Conservation (phyloP, 768 basidiomycete genomes). For the Russula olivacea region DNA sequence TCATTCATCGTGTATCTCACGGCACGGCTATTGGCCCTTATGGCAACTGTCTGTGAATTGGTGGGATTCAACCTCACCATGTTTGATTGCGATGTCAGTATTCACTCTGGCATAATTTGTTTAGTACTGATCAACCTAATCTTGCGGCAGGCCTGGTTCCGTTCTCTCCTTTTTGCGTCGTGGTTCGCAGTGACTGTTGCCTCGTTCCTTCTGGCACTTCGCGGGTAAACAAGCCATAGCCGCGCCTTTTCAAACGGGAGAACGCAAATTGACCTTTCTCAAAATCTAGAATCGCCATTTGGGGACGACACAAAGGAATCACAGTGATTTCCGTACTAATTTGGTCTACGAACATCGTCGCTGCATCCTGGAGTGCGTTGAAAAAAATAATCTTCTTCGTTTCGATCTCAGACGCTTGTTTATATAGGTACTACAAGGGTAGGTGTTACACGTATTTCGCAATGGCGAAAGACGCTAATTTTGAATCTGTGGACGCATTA, state of each 20-base stretch:
- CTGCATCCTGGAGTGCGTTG: not conserved
- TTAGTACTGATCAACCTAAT: not conserved
- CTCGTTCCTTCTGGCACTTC: slow-evolving; percentile 20
- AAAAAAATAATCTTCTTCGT: not conserved
- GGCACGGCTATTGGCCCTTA: slow-evolving; percentile 12
- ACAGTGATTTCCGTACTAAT: not conserved
- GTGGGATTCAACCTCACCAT: slow-evolving; percentile 9
- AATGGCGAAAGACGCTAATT: not conserved
- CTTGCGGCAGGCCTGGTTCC: slow-evolving; percentile 5
- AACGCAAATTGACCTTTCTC: not conserved
- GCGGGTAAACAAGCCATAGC: slow-evolving; percentile 7
- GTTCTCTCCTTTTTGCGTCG: not conserved
- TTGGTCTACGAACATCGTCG: slow-evolving; percentile 9
- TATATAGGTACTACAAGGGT: not conserved
- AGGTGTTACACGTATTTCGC: not conserved
- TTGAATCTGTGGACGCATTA: not conserved
- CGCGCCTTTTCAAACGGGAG: not conserved
- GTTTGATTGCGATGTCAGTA: slow-evolving; percentile 10
- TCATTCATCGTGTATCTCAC: slow-evolving; percentile 16
- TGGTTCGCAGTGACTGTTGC: slow-evolving; percentile 12
- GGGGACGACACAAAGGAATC: slow-evolving; percentile 10
- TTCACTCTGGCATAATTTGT: not conserved
- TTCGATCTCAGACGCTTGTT: not conserved
- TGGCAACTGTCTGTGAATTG: not conserved
- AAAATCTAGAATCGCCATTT: slow-evolving; percentile 10